Evolutionary conservation across 768 basidiomycete genomes (phyloP), one percentile per base, ranked within the genome.

Genomic region (Boletus rubescentipes): DNA sequence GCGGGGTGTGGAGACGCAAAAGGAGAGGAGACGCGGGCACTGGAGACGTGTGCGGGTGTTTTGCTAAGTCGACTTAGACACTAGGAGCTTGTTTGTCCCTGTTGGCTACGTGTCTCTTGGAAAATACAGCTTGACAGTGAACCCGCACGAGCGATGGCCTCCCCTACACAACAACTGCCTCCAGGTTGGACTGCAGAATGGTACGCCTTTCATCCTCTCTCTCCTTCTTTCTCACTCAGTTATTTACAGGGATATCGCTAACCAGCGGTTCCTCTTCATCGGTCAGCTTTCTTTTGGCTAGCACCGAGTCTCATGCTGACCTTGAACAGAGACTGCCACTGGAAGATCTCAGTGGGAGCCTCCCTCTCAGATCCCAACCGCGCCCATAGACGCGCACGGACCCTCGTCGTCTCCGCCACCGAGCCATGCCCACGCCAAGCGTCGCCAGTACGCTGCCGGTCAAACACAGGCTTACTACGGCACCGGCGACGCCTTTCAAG

Each of bases 161-260:
- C 76, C 39, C 77, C 77, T 39, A 62, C 71, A n/a, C 81, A 84
- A 66, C 84, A 91, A 70, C 73, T 97, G 35, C 95, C 95, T 55
- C 88, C 87, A 59, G 95, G 94, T 38, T 97, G 95, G 95, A 78
- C 81, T 59, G 90, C 92, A 67, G 88, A 95, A 79, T 97, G 95
- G 95, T 92, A 68, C 61, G 77, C 71, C 47, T 16, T 43, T 35
- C 41, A 2, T 38, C 53, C 1, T 2, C 15, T 8, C 1, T 36
- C 14, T 7, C 7, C n/a, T 36, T 31, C 15, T 7, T 36, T n/a
- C 46, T 55, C 59, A 49, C 50, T 69, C 54, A 64, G 58, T 51
- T 51, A 49, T 55, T 29, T 55, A 39, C 67, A 94, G 93, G 93
- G 91, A 95, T 70, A 75, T 77, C 48, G 78, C 78, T 55, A 79